Evolutionary conservation across 2,329 filamentous ascomycete genomes (phyloP).

Genomic region (Ophiostoma quercus): DNA sequence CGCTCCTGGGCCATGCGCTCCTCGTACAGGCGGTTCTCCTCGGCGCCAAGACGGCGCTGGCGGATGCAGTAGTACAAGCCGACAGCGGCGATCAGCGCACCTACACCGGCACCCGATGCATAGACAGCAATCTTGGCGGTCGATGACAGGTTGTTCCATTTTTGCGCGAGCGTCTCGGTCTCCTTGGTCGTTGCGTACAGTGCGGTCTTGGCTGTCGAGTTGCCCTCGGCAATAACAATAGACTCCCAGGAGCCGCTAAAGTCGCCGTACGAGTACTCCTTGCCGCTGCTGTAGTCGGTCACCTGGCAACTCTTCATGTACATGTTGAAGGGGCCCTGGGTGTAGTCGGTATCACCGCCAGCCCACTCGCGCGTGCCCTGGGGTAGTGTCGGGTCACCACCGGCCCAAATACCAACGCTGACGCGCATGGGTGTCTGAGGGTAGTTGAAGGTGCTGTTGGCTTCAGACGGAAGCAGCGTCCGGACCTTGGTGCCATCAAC

Average conservation of each 20-base stretch:
- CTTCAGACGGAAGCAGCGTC: constrained; percentile 56
- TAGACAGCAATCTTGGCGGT: constrained; percentile 51
- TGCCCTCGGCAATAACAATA: constrained; percentile 39
- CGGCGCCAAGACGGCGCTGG: constrained; percentile 49
- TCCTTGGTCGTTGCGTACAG: constrained; percentile 38
- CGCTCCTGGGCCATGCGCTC: constrained; percentile 45
- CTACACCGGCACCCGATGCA: constrained; percentile 43
- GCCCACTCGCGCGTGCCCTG: constrained; percentile 52
- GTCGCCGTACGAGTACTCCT: constrained; percentile 29
- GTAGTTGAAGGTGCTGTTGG: constrained; percentile 58
- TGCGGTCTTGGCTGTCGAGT: constrained; percentile 49
- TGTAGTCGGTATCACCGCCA: constrained; percentile 53
- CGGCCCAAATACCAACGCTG: constrained; percentile 62
- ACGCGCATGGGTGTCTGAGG: constrained; percentile 74
- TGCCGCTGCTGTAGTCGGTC: constrained; percentile 36
- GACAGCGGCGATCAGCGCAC: constrained; percentile 39
- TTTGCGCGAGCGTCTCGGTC: constrained; percentile 44
- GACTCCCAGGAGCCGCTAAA: constrained; percentile 24
- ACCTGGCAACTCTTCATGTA: constrained; percentile 47
- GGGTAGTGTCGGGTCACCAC: constrained; percentile 52
- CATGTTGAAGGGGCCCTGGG: constrained; percentile 56
- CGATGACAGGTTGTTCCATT: constrained; percentile 49
- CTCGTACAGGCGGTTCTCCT: constrained; percentile 46
- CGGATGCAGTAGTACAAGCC: constrained; percentile 51
- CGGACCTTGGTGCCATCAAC: constrained; percentile 65